Base-by-base conservation (phyloP, 257 asterid genomes). In the Buddleja alternifolia region DNA sequence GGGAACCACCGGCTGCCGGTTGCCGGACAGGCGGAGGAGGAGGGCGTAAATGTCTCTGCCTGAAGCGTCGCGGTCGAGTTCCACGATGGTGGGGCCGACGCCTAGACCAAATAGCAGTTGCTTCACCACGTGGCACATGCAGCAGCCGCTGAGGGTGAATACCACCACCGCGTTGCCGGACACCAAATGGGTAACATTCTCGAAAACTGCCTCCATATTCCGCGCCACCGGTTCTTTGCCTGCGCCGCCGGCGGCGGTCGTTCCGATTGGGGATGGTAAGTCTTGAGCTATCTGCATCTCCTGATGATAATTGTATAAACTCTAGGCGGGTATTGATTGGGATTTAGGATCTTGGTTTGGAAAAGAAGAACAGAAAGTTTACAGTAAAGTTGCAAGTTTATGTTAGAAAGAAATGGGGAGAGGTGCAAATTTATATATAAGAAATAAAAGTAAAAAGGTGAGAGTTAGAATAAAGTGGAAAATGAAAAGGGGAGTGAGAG, bases 51-150 rank as follows among this genome's bases (percentile, higher is more conserved):
- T 83, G 50, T 84, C 86, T 0, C 72, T 56, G 17, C 92, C 97
- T 0, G 85, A 78, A 4, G 79, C 56, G 36, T 87, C 87, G 14
- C 75, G 86, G 77, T 92, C 97, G 48, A 92, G 88, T 87, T 92
- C 98, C 19, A 88, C 86, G 4, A 92, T 53, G 1, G 87, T 78
- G 1, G 98, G 98, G 5, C 90, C 96, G 0, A 92, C 97, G 7
- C 98, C 98, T 1, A 92, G 89, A 7, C 98, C 98, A 55, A 89
- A 76, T 0, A 92, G 87, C 12, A 92, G 84, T 66, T 86, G 94
- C 75, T 84, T 89, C 54, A 89, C 97, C 6, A 88, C 98, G 69
- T 92, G 98, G 81, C 97, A 85, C 97, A 92, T 89, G 83, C 98
- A 89, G 70, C 98, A 92, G 0, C 92, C 90, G 65, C 89, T 86